Evolutionary conservation across 2,329 filamentous ascomycete species (phyloP), one percentile per base, ranked within the genome.

Genomic region (Cladosporium sp.): DNA sequence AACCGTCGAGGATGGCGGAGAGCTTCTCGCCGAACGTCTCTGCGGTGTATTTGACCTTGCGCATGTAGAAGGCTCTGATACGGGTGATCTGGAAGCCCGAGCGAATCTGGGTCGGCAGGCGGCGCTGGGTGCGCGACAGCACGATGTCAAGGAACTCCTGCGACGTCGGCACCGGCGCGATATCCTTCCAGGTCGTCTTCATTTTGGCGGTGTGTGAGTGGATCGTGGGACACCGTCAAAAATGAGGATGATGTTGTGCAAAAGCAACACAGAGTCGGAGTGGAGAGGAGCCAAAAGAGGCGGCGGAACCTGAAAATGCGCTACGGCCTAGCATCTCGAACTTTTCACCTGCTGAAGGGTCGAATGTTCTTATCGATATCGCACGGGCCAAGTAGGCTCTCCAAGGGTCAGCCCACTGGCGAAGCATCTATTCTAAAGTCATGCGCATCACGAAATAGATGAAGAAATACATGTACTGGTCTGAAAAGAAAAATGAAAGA

Each of bases 121-220:
- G 85, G 67, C 92, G 82, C 79, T 97, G 92, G 4, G 90, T 96
- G 61, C 93, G 80, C 66, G 88, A 95, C 64, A 99, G 81, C 59
- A 97, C 91, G 69, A 99, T 96, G 73, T 99, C 93, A 63, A 99
- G 80, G 67, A 99, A 97, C 74, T 99, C 93, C 77, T 95, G 86
- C 70, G 86, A 86, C 64, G 88, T 95, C 52, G 92, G 92, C 67
- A 71, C 70, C 60, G 64, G 62, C 52, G 64, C 69, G 53, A 68
- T 70, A 58, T 81, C 78, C 65, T 81, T 80, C 77, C 78, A 80
- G 37, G 78, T 79, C 42, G 76, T 80, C 75, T 80, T 80, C 77
- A 80, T 80, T 36, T 54, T 67, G 54, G 50, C 60, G 58, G 60
- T 44, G 45, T 48, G 12, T 40, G 13, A 12, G 45, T 12, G 42